A percentile compares a stretch with the other conserved stretches of the same genome.
phyloP scores from a whole-genome alignment of 1,139 yeast species.

The Hansenula sp. region DNA sequence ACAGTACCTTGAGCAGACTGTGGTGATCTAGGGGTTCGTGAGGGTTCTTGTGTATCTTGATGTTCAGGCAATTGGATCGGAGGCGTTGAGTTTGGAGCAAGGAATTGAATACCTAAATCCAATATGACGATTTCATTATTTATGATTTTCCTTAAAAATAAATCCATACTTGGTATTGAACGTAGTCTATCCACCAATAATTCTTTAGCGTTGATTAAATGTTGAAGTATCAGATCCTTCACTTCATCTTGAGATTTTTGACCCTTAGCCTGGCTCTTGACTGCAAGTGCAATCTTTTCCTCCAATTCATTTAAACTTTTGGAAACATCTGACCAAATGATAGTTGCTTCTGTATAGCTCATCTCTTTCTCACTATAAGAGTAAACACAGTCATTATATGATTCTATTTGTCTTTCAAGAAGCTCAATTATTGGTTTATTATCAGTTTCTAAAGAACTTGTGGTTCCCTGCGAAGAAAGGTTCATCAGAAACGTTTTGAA shows the following conservation, averaged over 20 bases:
- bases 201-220: not conserved
- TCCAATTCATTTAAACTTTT: slow-evolving; percentile 15
- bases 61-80: too few relatives aligned
- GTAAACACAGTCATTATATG: slow-evolving; percentile 23
- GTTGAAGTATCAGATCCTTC: not conserved
- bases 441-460: slow-evolving; percentile 7
- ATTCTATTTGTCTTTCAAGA: slow-evolving; percentile 25
- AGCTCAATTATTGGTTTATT: slow-evolving; percentile 22
- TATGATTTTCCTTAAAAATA: not conserved
- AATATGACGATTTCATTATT: not conserved
- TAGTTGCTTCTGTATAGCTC: slow-evolving; percentile 23
- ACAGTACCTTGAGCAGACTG: not conserved
- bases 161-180: not conserved
- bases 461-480: slow-evolving; percentile 8
- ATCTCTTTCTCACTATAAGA: slow-evolving; percentile 17
- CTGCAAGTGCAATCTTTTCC: not conserved
- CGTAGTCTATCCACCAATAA: slow-evolving; percentile 15
- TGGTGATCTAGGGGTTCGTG: not conserved
- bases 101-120: not conserved
- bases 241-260: not conserved
- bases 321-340: slow-evolving; percentile 38
- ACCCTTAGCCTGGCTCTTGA: not conserved
- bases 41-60: not conserved
- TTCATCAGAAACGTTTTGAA: slow-evolving; percentile 8
- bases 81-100: not conserved